Base-by-base conservation (phyloP, 2,329 filamentous ascomycete genomes). In the Phaeosphaeriaceae sp. region DNA sequence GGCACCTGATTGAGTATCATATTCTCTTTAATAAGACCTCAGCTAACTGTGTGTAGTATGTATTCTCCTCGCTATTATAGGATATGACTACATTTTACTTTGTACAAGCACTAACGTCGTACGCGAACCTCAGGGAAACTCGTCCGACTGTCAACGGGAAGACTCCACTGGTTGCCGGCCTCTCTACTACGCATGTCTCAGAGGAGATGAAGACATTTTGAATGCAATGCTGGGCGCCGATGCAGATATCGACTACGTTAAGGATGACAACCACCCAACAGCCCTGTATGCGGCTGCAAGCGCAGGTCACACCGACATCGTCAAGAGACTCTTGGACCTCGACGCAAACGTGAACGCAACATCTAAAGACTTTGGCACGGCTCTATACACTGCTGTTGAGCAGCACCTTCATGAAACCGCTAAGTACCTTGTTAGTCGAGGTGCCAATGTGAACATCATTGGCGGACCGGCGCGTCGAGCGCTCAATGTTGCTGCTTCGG, bases 101-200 rank as follows among this genome's bases (percentile, higher is more conserved):
- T 5, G 25, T 5, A 27, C 25, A 27, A 27, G 25, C 25, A 27
- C 25, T 27, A 9, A 27, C 25, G 4, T 27, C 25, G 9, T 27
- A 27, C 25, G 5, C 25, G 9, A 27, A 4, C 25, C 25, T 27
- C 9, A 27, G 25, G 25, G 25, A 4, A 27, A 27, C 25, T 27
- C 25, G 25, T 27, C 25, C 9, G 25, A 27, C 25, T 27, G 25
- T 27, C 25, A 69, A 20, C 50, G 56, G n/a, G 54, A 59, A 47
- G 66, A 70, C 45, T 69, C 64, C 1, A 47, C 64, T 3, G 66
- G 63, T 1, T 64, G 56, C 31, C 66, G 68, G 36, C 66, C 67
- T 7, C 56, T 70, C 0, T 68, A 58, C 44, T 69, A 66, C 46
- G 66, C 67, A 21, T 69, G 62, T 52, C 40, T 45, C 31, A 47